Percentiles rank a stretch among this genome's conserved stretches.
These are phyloP conservation scores for Alternaria alternata DNA, from an alignment of 2,329 filamentous ascomycete genomes.

Conservation along the genomic window DNA sequence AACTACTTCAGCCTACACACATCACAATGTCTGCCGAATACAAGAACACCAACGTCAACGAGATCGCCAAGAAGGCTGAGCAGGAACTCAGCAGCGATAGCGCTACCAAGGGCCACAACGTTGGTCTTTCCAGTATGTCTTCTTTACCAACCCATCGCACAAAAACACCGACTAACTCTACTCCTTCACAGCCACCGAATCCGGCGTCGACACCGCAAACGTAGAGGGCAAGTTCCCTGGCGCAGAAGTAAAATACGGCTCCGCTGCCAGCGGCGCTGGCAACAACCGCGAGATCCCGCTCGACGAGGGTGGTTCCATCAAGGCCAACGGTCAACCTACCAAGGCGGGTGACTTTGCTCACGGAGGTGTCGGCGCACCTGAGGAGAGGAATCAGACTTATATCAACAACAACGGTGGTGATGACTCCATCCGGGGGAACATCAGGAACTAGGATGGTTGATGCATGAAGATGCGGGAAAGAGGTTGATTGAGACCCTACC, in stretches of 20 bases:
- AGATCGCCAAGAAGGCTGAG: slow-evolving; percentile 59
- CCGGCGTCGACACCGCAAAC: slow-evolving; percentile 55
- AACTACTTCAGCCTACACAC: neutral
- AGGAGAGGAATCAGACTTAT: slow-evolving; percentile 53
- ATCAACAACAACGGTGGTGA: slow-evolving; percentile 52
- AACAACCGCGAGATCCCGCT: slow-evolving; percentile 59
- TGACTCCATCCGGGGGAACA: slow-evolving; percentile 52
- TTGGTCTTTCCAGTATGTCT: slow-evolving; percentile 51
- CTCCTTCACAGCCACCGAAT: slow-evolving; percentile 51
- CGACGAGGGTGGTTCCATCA: slow-evolving; percentile 56
- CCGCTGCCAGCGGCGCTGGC: slow-evolving; percentile 53
- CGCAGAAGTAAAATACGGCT: slow-evolving; percentile 54
- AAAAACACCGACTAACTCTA: neutral
- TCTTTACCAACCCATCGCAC: neutral
- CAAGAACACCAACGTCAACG: slow-evolving; percentile 52
- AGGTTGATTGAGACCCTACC: neutral
- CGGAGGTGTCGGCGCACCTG: slow-evolving; percentile 58
- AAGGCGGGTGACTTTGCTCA: slow-evolving; percentile 57
- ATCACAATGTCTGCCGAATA: slow-evolving; percentile 55
- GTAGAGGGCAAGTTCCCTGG: slow-evolving; percentile 56
- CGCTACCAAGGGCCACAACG: slow-evolving; percentile 49
- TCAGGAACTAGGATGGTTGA: slow-evolving; percentile 39
- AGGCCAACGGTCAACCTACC: slow-evolving; percentile 52
- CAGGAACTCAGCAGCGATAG: slow-evolving; percentile 56
- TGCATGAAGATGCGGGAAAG: neutral